Evolutionary conservation across 305 asterid species (phyloP).

Genomic region (Vinca major): DNA sequence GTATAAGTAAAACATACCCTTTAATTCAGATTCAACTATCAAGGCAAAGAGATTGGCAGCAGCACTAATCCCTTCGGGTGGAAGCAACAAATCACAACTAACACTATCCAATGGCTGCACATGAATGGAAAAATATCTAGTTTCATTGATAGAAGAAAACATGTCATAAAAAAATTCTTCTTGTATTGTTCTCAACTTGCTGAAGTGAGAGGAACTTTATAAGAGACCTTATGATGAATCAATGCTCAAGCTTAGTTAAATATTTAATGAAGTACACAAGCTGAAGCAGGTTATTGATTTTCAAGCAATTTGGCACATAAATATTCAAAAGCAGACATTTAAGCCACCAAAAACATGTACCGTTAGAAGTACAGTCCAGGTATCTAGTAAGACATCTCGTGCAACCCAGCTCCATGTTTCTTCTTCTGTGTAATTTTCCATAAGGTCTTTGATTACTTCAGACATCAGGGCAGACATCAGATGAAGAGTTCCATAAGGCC

Average conservation of each 20-base stretch:
- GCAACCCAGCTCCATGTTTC: conserved; percentile 99
- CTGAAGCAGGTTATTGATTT: neutral
- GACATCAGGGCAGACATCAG: conserved; percentile 67
- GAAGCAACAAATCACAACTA: conserved; percentile 45
- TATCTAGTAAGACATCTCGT: conserved; percentile 86
- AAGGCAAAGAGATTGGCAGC: conserved; percentile 73
- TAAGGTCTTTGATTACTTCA: conserved; percentile 69
- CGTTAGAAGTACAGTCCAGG: conserved; percentile 82
- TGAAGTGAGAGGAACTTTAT: neutral
- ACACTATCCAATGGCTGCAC: conserved; percentile 55
- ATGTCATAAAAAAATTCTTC: neutral
- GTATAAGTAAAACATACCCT: conserved; percentile 39
- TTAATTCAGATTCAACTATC: conserved; percentile 74
- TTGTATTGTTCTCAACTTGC: neutral
- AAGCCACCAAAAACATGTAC: conserved; percentile 31
- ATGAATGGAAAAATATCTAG: conserved; percentile 14
- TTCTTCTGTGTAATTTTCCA: conserved; percentile 57
- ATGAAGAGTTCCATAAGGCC: conserved; percentile 85
- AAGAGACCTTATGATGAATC: neutral
- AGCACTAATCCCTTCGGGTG: conserved; percentile 70
- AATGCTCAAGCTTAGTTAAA: neutral
- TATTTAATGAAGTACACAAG: neutral
- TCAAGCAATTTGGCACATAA: neutral
- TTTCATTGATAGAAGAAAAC: conserved; percentile 10
- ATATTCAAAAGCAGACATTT: neutral